These are phyloP conservation scores for Lanzia echinophila DNA, from an alignment of 2,329 filamentous ascomycete genomes.

Conservation along the genomic window DNA sequence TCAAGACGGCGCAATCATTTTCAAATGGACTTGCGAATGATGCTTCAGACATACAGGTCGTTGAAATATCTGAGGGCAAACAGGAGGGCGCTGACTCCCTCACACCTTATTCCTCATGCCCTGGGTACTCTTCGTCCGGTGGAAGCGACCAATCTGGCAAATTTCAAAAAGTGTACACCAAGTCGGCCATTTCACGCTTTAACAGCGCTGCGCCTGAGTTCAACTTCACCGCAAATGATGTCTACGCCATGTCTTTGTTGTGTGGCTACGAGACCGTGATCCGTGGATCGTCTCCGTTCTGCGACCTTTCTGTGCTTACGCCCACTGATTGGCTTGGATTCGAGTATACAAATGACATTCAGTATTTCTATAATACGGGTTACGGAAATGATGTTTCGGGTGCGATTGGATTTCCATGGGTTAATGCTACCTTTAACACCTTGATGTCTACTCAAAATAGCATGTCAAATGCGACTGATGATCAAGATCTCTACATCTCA, in stretches of 20 bases:
- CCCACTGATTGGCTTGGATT: slow-evolving; percentile 43
- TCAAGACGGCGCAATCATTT: slow-evolving; percentile 42
- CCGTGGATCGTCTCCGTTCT: slow-evolving; percentile 41
- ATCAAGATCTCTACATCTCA: slow-evolving; percentile 46
- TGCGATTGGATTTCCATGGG: slow-evolving; percentile 44
- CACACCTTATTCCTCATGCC: slow-evolving; percentile 47
- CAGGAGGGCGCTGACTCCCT: slow-evolving; percentile 45
- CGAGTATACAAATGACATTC: slow-evolving; percentile 44
- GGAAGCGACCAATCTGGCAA: slow-evolving; percentile 39
- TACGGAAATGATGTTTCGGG: slow-evolving; percentile 43
- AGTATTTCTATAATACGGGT: slow-evolving; percentile 46
- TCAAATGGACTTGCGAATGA: slow-evolving; percentile 40
- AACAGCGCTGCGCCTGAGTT: slow-evolving; percentile 39
- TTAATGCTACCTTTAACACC: slow-evolving; percentile 42
- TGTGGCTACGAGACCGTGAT: slow-evolving; percentile 47
- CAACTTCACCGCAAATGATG: slow-evolving; percentile 46
- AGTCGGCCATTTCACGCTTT: slow-evolving; percentile 43
- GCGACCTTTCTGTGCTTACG: slow-evolving; percentile 37
- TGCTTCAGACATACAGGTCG: slow-evolving; percentile 37
- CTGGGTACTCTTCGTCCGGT: slow-evolving; percentile 42
- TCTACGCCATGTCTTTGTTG: slow-evolving; percentile 44
- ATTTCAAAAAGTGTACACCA: slow-evolving; percentile 40
- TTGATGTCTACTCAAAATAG: slow-evolving; percentile 29
- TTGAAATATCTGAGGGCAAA: slow-evolving; percentile 40
- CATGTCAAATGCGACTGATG: slow-evolving; percentile 26